Percentiles rank a stretch among this genome's conserved stretches.
Conservation (phyloP, 345 rosid species). For the Pugionium cornutum region DNA sequence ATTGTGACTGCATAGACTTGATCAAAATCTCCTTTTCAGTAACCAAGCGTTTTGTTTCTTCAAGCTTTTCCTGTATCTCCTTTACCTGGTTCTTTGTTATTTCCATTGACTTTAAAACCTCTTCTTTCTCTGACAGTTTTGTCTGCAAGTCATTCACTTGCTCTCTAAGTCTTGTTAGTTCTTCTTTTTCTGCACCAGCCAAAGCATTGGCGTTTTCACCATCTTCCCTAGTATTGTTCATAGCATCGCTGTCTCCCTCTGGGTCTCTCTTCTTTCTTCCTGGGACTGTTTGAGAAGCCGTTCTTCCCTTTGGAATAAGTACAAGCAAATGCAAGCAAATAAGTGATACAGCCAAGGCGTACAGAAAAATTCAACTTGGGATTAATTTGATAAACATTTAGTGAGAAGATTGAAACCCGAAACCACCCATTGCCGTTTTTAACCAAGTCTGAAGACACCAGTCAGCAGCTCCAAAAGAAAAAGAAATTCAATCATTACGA, state of each 20-base stretch:
- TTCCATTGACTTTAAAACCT: conserved; percentile 70
- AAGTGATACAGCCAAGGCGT: conserved; percentile 3
- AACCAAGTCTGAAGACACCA: conserved; percentile 22
- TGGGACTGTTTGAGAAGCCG: conserved; percentile 56
- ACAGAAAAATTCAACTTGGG: conserved; percentile 1
- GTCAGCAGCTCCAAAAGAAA: conserved; percentile 8
- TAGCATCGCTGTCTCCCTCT: conserved; percentile 52
- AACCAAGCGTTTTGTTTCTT: conserved; percentile 58
- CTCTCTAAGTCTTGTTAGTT: conserved; percentile 59
- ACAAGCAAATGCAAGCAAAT: conserved; percentile 36
- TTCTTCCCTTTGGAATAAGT: conserved; percentile 61
- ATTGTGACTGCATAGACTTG: conserved; percentile 69
- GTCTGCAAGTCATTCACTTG: conserved; percentile 73
- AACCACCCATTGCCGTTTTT: conserved; percentile 8
- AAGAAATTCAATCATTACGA: conserved; percentile 8
- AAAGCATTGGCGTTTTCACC: conserved; percentile 51
- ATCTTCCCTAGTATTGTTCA: conserved; percentile 47
- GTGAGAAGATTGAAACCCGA: conserved; percentile 5
- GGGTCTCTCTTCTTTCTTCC: conserved; percentile 65
- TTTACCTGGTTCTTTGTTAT: conserved; percentile 52
- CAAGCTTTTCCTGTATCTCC: conserved; percentile 51
- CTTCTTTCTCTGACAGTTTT: conserved; percentile 80
- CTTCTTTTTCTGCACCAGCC: conserved; percentile 59
- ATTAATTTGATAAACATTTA: conserved; percentile 14
- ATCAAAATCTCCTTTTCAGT: conserved; percentile 68